These are phyloP conservation scores for Aspergillus pseudoglaucus DNA, from an alignment of 2,329 filamentous ascomycete species.

Conservation along the genomic window DNA sequence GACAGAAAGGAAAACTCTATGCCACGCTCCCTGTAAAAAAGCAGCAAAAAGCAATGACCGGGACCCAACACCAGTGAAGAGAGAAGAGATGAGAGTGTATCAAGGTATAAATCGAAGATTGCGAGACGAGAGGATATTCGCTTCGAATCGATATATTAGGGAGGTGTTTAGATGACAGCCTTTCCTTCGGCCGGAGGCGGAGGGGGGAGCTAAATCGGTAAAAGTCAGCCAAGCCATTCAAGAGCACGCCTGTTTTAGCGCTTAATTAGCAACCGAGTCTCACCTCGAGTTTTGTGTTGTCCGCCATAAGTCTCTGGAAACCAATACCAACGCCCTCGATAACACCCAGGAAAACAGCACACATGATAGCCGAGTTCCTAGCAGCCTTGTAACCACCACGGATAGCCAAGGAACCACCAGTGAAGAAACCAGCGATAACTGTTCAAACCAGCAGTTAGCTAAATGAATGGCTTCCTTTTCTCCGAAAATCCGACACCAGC, in stretches of 20 bases:
- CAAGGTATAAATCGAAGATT: slow-evolving; percentile 8
- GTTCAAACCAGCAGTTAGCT: not conserved
- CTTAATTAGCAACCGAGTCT: slow-evolving; percentile 11
- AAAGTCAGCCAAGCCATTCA: not conserved
- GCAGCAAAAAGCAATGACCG: slow-evolving; percentile 21
- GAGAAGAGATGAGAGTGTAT: slow-evolving; percentile 23
- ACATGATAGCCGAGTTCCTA: slow-evolving; percentile 92
- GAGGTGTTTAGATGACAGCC: slow-evolving; percentile 26
- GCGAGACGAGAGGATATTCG: slow-evolving; percentile 4
- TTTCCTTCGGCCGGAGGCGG: slow-evolving; percentile 30
- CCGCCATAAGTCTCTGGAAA: slow-evolving; percentile 89
- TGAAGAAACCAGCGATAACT: slow-evolving; percentile 94
- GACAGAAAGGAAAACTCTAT: slow-evolving; percentile 25
- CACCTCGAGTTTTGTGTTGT: slow-evolving; percentile 76
- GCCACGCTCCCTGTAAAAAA: slow-evolving; percentile 24
- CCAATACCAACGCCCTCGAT: slow-evolving; percentile 97
- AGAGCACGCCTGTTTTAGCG: not conserved
- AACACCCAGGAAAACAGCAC: slow-evolving; percentile 85
- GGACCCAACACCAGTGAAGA: slow-evolving; percentile 36
- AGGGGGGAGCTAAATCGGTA: slow-evolving; percentile 26
- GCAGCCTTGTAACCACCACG: slow-evolving; percentile 88
- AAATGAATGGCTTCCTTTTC: not conserved
- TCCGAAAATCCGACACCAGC: not conserved
- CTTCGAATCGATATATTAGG: slow-evolving; percentile 1
- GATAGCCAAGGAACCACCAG: slow-evolving; percentile 83